Base-by-base conservation (phyloP, 306 rosid species). In the Dicorynia guianensis region DNA sequence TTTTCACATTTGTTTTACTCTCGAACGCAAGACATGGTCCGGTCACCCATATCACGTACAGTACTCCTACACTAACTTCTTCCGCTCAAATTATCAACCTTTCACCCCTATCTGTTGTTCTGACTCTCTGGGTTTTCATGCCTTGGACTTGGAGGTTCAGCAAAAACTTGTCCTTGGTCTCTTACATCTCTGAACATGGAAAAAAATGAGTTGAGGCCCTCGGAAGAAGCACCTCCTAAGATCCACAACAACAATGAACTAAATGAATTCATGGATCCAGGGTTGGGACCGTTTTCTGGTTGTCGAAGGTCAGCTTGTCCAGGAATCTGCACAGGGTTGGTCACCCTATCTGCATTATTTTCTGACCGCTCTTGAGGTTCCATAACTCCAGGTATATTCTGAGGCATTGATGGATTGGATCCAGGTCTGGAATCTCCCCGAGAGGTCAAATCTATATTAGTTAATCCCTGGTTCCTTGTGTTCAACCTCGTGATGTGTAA, bases 401-500 rank as follows among this genome's bases (percentile, higher is more conserved):
- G 67, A 8, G 75, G 79, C 66, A 56, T 38, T 8, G 69, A 60
- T 63, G 69, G 85, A 55, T 67, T 76, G 13, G 80, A 8, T 13
- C 63, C 81, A 35, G 85, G 69, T 80, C 89, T 82, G 39, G 40
- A 25, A 63, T 76, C 89, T 33, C 77, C 68, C 13, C 73, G 86
- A 0, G 87, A 11, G 53, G 66, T 60, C 50, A 72, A 4, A 59
- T 81, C 82, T 0, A 81, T 13, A 71, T 79, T 81, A 30, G 60
- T 48, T 3, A 12, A 35, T 35, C 79, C 81, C 3, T 88, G 84
- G 80, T 83, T 83, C 74, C 92, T 81, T 5, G 92, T 77, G 79
- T 82, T 86, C 43, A 86, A 49, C 75, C 92, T 83, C 49, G 92
- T 88, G 76, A 88, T 88, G 77, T 88, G 92, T 15, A 96, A 79